A percentile compares a stretch with the other conserved stretches of the same genome.
These are phyloP conservation scores for Irpex rosettiformis DNA, from an alignment of 1,284 basidiomycete genomes.

Conservation along the genomic window DNA sequence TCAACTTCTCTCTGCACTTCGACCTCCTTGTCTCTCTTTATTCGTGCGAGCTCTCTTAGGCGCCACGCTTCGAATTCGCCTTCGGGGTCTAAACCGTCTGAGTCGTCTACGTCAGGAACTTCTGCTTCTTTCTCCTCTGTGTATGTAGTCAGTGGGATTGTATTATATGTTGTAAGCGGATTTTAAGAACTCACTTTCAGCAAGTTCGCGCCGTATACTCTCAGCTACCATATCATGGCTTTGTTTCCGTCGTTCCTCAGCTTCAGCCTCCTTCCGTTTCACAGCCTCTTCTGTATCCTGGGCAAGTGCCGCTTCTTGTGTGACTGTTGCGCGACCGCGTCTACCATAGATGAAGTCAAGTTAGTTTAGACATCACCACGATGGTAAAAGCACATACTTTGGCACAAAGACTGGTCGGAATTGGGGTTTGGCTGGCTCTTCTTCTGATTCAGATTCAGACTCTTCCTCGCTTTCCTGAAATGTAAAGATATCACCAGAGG, in stretches of 20 bases:
- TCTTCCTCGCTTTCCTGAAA: constrained; percentile 74
- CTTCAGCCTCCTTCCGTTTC: constrained; percentile 59
- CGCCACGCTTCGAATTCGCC: constrained; percentile 97
- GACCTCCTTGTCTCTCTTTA: constrained; percentile 89
- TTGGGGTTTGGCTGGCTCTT: constrained; percentile 53
- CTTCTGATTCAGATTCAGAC: constrained; percentile 65
- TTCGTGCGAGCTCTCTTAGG: constrained; percentile 84
- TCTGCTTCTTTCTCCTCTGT: constrained; percentile 84
- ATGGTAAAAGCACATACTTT: constrained; percentile 56
- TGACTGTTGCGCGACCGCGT: constrained; percentile 66
- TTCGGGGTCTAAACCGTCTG: constrained; percentile 88
- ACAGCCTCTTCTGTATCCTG: constrained; percentile 69
- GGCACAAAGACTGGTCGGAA: constrained; percentile 90
- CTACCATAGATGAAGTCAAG: constrained; percentile 35
- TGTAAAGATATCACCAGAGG: constrained; percentile 18
- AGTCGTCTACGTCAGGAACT: constrained; percentile 90
- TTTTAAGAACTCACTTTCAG: constrained; percentile 60
- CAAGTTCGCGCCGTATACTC: constrained; percentile 79
- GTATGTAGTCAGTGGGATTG: neutral
- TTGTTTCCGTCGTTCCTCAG: constrained; percentile 73
- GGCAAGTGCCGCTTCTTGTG: constrained; percentile 59
- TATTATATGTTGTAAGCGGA: neutral
- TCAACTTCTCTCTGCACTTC: constrained; percentile 77
- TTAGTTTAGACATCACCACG: constrained; percentile 1
- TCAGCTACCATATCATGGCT: constrained; percentile 87